Evolutionary conservation across 1,139 yeast genomes (phyloP).

Genomic region (Kodamaea sp.): DNA sequence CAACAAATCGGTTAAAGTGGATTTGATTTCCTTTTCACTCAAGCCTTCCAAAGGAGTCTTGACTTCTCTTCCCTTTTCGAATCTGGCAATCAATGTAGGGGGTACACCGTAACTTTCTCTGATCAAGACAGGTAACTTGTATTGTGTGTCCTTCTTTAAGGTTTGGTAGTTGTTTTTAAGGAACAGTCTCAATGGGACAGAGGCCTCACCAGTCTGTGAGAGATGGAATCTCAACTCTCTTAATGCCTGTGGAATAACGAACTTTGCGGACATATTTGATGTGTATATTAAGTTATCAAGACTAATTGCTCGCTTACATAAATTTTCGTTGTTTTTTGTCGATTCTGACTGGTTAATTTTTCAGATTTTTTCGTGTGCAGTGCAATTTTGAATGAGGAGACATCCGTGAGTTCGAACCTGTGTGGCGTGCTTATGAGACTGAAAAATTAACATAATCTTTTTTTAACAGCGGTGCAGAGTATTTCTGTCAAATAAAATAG

Average conservation of each 20-base stretch:
- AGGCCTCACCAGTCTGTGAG: conserved; percentile 71
- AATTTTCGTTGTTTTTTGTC: too few species aligned
- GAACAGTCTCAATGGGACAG: conserved; percentile 62
- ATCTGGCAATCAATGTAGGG: conserved; percentile 72
- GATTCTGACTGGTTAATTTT: too few species aligned
- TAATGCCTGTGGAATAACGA: conserved; percentile 59
- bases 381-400: too few species aligned
- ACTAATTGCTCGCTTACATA: too few species aligned
- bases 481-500: too few species aligned
- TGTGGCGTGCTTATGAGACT: too few species aligned
- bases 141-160: conserved; percentile 47
- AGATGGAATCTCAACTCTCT: conserved; percentile 78
- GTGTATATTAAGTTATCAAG: not conserved
- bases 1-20: conserved; percentile 37
- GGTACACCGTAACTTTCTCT: conserved; percentile 73
- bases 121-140: conserved; percentile 61
- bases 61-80: conserved; percentile 46
- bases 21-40: conserved; percentile 38
- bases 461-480: too few species aligned
- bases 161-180: conserved; percentile 57
- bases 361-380: too few species aligned
- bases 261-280: conserved; percentile 45
- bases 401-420: too few species aligned
- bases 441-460: too few species aligned
- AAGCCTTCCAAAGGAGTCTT: conserved; percentile 44